phyloP scores from a whole-genome alignment of 495 filamentous ascomycete species.

The Rhypophila decipiens region DNA sequence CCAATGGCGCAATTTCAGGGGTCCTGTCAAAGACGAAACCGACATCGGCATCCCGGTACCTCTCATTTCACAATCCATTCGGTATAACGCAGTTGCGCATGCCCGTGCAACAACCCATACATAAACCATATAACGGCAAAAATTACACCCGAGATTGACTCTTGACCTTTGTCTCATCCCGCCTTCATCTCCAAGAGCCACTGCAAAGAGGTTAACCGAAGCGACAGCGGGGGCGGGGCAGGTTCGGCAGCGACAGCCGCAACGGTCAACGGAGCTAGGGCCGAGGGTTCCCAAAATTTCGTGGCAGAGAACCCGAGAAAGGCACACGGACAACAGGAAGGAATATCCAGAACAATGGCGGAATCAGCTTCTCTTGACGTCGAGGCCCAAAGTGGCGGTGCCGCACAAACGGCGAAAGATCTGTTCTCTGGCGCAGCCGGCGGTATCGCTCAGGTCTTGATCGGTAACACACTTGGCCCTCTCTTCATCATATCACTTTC shows the following conservation, averaged over 20 bases:
- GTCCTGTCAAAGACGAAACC: too few species aligned
- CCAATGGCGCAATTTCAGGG: too few species aligned
- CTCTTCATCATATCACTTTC: neutral
- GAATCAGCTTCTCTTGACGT: slow-evolving; percentile 36
- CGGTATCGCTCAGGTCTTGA: slow-evolving; percentile 87
- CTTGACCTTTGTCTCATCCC: too few species aligned
- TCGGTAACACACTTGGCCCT: slow-evolving; percentile 52
- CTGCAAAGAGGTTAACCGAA: too few species aligned
- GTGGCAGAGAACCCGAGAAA: neutral
- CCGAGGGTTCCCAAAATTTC: neutral
- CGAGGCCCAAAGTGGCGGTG: slow-evolving; percentile 25
- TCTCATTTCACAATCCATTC: too few species aligned
- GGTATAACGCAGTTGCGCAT: too few species aligned
- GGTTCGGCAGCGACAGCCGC: neutral
- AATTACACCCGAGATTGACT: too few species aligned
- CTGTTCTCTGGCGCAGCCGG: slow-evolving; percentile 84
- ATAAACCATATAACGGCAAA: too few species aligned
- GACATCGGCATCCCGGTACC: too few species aligned
- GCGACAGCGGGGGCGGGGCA: neutral
- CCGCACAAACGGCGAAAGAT: slow-evolving; percentile 72
- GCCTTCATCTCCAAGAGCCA: too few species aligned
- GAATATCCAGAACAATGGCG: slow-evolving; percentile 24
- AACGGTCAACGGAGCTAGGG: too few species aligned
- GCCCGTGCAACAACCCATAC: too few species aligned
- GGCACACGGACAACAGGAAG: slow-evolving; percentile 2